These are phyloP conservation scores for Neopestalotiopsis sp. DNA, from an alignment of 2,329 filamentous ascomycete genomes.

Conservation along the genomic window DNA sequence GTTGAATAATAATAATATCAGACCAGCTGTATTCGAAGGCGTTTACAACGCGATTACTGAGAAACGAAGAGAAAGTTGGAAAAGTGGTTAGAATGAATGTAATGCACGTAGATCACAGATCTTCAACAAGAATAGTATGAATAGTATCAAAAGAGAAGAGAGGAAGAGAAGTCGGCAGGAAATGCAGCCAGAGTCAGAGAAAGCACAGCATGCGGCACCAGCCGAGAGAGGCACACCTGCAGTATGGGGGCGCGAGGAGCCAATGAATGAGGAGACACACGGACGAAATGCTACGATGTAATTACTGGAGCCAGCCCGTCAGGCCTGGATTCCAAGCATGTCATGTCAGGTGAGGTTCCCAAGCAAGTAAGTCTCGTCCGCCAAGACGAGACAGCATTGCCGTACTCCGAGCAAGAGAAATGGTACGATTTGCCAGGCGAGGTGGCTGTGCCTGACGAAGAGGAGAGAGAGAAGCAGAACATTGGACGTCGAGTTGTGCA, in stretches of 20 bases:
- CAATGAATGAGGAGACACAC: neutral
- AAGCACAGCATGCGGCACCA: neutral
- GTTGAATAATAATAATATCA: neutral
- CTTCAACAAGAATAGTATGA: conserved; percentile 15
- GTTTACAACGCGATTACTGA: neutral
- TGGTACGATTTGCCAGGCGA: neutral
- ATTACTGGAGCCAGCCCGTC: neutral
- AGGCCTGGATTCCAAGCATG: neutral
- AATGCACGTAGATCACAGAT: conserved; percentile 23
- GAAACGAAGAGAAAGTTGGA: neutral
- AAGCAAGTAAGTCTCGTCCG: neutral
- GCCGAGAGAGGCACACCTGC: neutral
- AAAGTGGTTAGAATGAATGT: conserved; percentile 11
- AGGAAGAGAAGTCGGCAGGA: conserved; percentile 5
- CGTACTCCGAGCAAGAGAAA: conserved; percentile 5
- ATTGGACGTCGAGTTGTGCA: conserved; percentile 7
- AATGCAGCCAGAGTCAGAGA: neutral
- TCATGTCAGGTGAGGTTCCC: neutral
- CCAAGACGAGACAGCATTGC: conserved; percentile 11
- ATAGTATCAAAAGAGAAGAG: conserved; percentile 11
- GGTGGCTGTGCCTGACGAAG: neutral
- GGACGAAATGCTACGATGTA: neutral
- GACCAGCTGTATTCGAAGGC: conserved; percentile 11
- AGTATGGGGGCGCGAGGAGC: neutral
- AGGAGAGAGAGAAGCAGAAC: neutral